Base-by-base conservation (phyloP, 208 protist species). In the Blastocrithidia nonstop region DNA sequence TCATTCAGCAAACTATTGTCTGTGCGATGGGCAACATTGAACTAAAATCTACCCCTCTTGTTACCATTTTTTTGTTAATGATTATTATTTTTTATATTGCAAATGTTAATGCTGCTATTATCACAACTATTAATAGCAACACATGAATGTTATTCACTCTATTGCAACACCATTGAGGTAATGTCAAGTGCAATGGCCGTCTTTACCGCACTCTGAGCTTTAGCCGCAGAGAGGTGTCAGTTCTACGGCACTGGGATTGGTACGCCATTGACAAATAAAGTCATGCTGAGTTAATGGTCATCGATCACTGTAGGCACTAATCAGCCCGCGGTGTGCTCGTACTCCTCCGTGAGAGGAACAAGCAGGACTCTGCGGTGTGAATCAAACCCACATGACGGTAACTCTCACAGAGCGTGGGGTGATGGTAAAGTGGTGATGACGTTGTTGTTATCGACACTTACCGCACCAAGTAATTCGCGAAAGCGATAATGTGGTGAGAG, bases 401-500 rank as follows among this genome's bases (percentile, higher is more conserved):
- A 24, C 37, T 83, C 57, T 15, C 59, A 58, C 29, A 72, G 11
- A 15, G 61, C 67, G 2, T 40, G 32, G 15, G 75, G 72, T 0
- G 72, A 58, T 0, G 82, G 70, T 39, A 91, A 54, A 11, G 60
- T 71, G n/a, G 68, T 83, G 35, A 47, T 23, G 15, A 91, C 25
- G n/a, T 28, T 58, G 0, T 11, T 11, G 24, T 71, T 83, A 27
- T 77, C 65, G 15, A 91, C 76, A 11, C 23, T 33, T 7, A 91
- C 76, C 7, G 71, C 82, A 0, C 82, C 82, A 1, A 91, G 41
- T n/a, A 91, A 19, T 25, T 87, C 71, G 28, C 83, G 28, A 37
- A 77, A 80, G 15, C 61, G 48, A 45, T 78, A 83, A 9, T 70
- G 40, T 11, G 82, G 82, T 1, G 76, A 79, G 7, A 91, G 57